A percentile compares a stretch with the other conserved stretches of the same genome.
Conservation (phyloP, 139 green algal species). For the Chlorella ohadii region DNA sequence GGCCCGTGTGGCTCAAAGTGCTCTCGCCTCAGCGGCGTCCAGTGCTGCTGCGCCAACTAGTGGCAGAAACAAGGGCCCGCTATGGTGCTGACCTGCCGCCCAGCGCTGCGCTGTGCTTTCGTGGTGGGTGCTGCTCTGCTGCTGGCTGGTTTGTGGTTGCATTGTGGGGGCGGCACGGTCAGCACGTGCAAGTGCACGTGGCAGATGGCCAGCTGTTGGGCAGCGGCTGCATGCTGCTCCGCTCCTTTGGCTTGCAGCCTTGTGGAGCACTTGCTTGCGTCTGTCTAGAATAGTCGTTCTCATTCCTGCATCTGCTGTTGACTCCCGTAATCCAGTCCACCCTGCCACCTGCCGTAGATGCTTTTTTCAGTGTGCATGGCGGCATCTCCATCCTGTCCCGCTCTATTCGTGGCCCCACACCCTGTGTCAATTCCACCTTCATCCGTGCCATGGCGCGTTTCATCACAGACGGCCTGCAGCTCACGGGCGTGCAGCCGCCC, state of each 20-base stretch:
- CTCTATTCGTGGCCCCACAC: not conserved
- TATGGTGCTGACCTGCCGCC: not conserved
- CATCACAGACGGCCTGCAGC: not conserved
- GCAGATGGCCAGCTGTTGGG: no score
- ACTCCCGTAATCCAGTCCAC: no score
- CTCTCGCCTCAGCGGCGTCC: not conserved
- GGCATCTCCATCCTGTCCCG: conserved; percentile 14
- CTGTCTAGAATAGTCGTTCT: no score
- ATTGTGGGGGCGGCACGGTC: no score
- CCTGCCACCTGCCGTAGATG: not conserved
- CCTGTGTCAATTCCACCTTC: conserved; percentile 12
- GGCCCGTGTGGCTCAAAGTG: not conserved
- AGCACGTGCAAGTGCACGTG: no score
- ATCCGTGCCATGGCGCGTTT: conserved; percentile 4
- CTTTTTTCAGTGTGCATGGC: not conserved
- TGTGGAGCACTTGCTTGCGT: no score
- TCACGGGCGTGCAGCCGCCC: not conserved
- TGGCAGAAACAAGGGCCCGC: not conserved
- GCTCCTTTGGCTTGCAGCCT: no score
- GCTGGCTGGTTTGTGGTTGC: not conserved
- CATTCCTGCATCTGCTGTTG: no score
- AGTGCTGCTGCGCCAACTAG: not conserved
- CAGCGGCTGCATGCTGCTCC: no score
- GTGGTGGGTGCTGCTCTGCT: not conserved
- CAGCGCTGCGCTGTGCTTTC: not conserved